These are phyloP conservation scores for Phlyctochytrium planicorne DNA, from an alignment of 192 early-diverging fungal genomes.

Conservation along the genomic window DNA sequence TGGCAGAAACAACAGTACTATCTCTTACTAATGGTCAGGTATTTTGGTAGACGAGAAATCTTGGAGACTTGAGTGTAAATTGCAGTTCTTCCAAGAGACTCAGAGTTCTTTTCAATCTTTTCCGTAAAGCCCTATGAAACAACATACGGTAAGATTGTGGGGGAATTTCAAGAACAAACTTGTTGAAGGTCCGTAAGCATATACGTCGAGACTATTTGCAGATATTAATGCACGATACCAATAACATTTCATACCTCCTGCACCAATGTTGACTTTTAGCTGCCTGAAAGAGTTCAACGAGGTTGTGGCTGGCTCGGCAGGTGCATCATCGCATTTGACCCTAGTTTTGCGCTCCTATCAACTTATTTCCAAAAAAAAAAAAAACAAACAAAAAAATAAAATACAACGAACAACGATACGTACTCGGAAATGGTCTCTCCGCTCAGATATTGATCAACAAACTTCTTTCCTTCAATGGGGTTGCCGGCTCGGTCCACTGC, in stretches of 20 bases:
- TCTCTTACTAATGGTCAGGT: slow-evolving; percentile 72
- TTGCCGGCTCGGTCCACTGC: slow-evolving; percentile 41
- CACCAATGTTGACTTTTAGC: slow-evolving; percentile 61
- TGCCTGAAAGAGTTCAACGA: slow-evolving; percentile 75
- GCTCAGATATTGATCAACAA: slow-evolving; percentile 83
- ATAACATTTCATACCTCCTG: slow-evolving; percentile 52
- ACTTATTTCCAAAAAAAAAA: neutral
- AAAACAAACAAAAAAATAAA: neutral
- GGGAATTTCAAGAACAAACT: too few relatives aligned
- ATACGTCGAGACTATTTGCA: slow-evolving; percentile 71
- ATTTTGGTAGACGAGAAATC: slow-evolving; percentile 82
- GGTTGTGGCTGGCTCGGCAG: slow-evolving; percentile 64
- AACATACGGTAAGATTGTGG: slow-evolving; percentile 6
- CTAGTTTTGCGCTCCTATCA: too few relatives aligned
- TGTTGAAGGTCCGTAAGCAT: slow-evolving; percentile 69
- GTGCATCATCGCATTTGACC: slow-evolving; percentile 74
- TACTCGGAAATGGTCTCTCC: slow-evolving; percentile 48
- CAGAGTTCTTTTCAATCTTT: slow-evolving; percentile 87
- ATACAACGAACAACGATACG: slow-evolving; percentile 6
- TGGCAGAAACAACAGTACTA: too few relatives aligned
- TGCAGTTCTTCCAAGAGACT: slow-evolving; percentile 74
- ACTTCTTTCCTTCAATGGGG: slow-evolving; percentile 42
- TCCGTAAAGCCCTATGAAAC: slow-evolving; percentile 66
- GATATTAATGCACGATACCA: neutral
- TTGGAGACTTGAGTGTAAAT: slow-evolving; percentile 72